These are phyloP conservation scores for Solidago caesia DNA, from an alignment of 129 eudicot genomes.

Conservation along the genomic window DNA sequence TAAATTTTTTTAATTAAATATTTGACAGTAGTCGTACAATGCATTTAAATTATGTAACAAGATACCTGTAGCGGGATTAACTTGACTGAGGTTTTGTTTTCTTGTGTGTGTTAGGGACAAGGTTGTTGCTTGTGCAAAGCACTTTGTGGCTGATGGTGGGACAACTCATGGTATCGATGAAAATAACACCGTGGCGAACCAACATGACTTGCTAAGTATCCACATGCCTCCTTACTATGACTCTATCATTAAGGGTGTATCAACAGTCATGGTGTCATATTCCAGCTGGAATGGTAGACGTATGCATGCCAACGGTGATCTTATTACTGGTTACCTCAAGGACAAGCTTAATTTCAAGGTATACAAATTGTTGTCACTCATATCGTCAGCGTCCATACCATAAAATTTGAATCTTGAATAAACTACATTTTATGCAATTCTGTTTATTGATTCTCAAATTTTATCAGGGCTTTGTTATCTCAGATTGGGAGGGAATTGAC, in stretches of 20 bases:
- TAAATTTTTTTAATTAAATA: too few species aligned
- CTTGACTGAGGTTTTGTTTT: not conserved
- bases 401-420: not conserved
- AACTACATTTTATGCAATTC: not conserved
- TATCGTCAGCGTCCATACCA: not conserved
- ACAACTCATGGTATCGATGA: conserved; percentile 76
- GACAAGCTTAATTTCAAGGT: conserved; percentile 73
- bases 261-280: conserved; percentile 85
- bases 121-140: conserved; percentile 91
- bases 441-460: conserved; percentile 14
- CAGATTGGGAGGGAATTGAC: conserved; percentile 94
- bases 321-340: conserved; percentile 74
- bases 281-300: conserved; percentile 77
- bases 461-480: conserved; percentile 81
- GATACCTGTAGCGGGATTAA: not conserved
- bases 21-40: too few species aligned
- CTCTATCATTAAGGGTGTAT: conserved; percentile 71
- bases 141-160: conserved; percentile 95
- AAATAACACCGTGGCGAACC: conserved; percentile 53
- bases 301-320: conserved; percentile 76
- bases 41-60: too few species aligned
- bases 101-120: conserved; percentile 49
- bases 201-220: conserved; percentile 62
- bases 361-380: not conserved
- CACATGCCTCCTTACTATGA: conserved; percentile 91